Evolutionary conservation across 2,329 filamentous ascomycete species (phyloP), one percentile per base, ranked within the genome.

Genomic region (Trichoderma sp.): DNA sequence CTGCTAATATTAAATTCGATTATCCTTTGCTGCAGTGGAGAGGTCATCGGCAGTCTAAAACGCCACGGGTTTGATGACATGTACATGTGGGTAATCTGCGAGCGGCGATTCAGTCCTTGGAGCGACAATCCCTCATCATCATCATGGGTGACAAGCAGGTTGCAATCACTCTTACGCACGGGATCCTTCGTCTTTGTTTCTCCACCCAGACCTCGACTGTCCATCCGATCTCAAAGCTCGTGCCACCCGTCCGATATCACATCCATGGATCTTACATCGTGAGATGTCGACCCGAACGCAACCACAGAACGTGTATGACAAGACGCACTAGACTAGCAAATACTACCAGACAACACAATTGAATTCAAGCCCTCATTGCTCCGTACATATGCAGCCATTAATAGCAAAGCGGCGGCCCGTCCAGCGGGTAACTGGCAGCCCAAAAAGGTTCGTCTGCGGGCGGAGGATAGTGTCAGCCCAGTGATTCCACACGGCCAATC

Each of bases 341-440:
- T 45, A n/a, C 38, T 6, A 41, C 38, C 16, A 50, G n/a, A 18
- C 68, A 33, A 45, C 6, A 60, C 59, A 53, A 38, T 38, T 16
- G 35, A 29, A 14, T n/a, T 27, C 53, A 29, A n/a, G 27, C 18
- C 53, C 53, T 41, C 16, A 31, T 41, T 41, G 35, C 35, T 38
- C 35, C 35, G 35, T 38, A 45, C 67, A 29, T 63, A 63, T 50
- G 59, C 71, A 73, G 60, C 71, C 71, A 73, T 62, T 65, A 38
- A 64, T 73, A 73, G 41, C 59, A 73, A n/a, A 50, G 29, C 27
- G 41, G 50, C 71, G 71, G 71, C 71, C 71, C 71, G 71, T 73
- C 60, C 41, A 65, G 69, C 71, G 71, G 71, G 71, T 73, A 73
- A 31, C 41, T 56, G 12, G 71, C 60, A 72, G 68, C 59, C 59